Percentiles rank a stretch among this genome's conserved stretches.
These are phyloP conservation scores for Crithidia bombi DNA, from an alignment of 208 protist genomes.

Conservation along the genomic window DNA sequence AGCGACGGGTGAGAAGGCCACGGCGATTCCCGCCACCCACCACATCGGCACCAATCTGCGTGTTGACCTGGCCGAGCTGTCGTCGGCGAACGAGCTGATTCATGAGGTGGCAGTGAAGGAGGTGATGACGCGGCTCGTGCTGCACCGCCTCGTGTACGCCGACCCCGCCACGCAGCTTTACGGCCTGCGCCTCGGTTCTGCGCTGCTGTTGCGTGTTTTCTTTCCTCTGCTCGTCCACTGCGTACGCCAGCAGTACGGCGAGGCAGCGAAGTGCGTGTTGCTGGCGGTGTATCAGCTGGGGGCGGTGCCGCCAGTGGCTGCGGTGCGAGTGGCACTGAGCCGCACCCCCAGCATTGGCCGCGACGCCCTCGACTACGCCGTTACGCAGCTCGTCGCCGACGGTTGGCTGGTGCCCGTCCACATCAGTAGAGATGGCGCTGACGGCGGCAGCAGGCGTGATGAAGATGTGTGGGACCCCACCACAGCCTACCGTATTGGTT, in stretches of 20 bases:
- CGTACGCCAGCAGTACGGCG: slow-evolving; percentile 59
- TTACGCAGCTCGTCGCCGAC: slow-evolving; percentile 48
- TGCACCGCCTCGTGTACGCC: slow-evolving; percentile 66
- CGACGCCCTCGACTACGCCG: slow-evolving; percentile 48
- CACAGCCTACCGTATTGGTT: slow-evolving; percentile 44
- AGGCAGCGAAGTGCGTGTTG: slow-evolving; percentile 55
- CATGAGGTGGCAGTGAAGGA: slow-evolving; percentile 77
- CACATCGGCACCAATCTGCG: slow-evolving; percentile 23
- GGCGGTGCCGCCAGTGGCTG: slow-evolving; percentile 44
- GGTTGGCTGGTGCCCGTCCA: slow-evolving; percentile 54
- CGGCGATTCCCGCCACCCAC: slow-evolving; percentile 24
- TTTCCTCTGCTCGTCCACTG: slow-evolving; percentile 61
- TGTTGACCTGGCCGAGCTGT: slow-evolving; percentile 20
- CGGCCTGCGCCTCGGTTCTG: slow-evolving; percentile 53
- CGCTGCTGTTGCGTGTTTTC: slow-evolving; percentile 62
- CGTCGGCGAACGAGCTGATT: slow-evolving; percentile 23
- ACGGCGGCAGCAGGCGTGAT: neutral
- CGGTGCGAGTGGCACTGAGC: slow-evolving; percentile 53
- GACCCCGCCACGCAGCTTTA: slow-evolving; percentile 49
- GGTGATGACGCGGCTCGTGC: slow-evolving; percentile 66
- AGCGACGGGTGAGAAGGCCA: slow-evolving; percentile 25
- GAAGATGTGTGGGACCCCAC: slow-evolving; percentile 15
- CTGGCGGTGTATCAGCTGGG: slow-evolving; percentile 63
- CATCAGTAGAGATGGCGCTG: neutral
- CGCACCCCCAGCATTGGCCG: slow-evolving; percentile 33